Evolutionary conservation across 345 rosid species (phyloP), one percentile per base, ranked within the genome.

Genomic region (Physaria fendleri): DNA sequence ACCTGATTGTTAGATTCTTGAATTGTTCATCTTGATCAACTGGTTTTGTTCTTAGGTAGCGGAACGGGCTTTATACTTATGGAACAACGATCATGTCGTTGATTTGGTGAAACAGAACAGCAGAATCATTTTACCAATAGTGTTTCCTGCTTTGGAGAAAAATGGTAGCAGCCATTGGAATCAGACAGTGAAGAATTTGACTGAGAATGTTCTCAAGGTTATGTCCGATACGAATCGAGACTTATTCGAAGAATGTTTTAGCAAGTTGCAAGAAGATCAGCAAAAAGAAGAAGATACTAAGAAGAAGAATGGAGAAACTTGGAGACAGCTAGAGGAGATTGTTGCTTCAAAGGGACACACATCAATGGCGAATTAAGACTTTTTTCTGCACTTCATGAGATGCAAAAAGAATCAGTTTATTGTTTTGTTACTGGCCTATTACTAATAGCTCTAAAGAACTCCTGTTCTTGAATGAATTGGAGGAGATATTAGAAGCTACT

Each of bases 11-110:
- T n/a, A n/a, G n/a, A n/a, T n/a, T n/a, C n/a, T n/a, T n/a, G n/a
- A n/a, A n/a, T n/a, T n/a, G n/a, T n/a, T n/a, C n/a, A n/a, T n/a
- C n/a, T n/a, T n/a, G n/a, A n/a, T n/a, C n/a, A n/a, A n/a, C n/a
- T n/a, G 41, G 8, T 57, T 53, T 60, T 51, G 37, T n/a, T n/a
- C n/a, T n/a, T n/a, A 84, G 91, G 87, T 84, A 59, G 85, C 91
- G 9, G 91, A 84, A 68, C 69, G 87, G 73, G 87, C 91, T 46
- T 68, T 84, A 62, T 82, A 76, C 71, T 75, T 82, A 59, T 84
- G 91, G 91, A 82, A 82, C 77, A 82, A 84, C 40, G 79, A 82
- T 56, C 91, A 84, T 77, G 82, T 84, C 0, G 85, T 78, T 64
- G 82, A 78, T 69, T 65, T 84, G 47, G 80, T 84, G 35, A 73